Percentiles rank a stretch among this genome's conserved stretches.
These are phyloP conservation scores for Spiraea crenata DNA, from an alignment of 331 rosid species.

Conservation along the genomic window DNA sequence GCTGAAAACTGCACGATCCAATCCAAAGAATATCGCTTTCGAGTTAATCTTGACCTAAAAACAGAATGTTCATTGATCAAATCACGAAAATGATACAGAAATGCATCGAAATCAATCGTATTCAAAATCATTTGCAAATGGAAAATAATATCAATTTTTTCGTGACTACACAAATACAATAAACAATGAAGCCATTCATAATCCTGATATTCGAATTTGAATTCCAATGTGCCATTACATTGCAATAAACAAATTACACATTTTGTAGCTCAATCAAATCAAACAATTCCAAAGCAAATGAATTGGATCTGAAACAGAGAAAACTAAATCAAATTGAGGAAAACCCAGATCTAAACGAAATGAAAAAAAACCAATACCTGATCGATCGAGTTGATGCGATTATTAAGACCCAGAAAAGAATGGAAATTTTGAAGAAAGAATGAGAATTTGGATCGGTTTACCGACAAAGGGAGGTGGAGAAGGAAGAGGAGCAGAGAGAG, in stretches of 20 bases:
- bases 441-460: constrained; percentile 5
- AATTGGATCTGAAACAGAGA: constrained; percentile 29
- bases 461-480: constrained; percentile 7
- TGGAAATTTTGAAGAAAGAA: background rate
- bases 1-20: constrained; percentile 30
- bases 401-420: constrained; percentile 5
- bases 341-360: constrained; percentile 43
- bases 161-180: background rate
- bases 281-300: background rate
- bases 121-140: constrained; percentile 5
- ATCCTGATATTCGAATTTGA: background rate
- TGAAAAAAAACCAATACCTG: constrained; percentile 15
- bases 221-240: background rate
- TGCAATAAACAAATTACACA: background rate
- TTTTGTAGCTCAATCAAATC: background rate
- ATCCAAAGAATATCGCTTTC: constrained; percentile 11
- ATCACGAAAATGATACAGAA: background rate
- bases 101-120: background rate
- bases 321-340: background rate
- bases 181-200: background rate
- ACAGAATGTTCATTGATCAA: background rate
- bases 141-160: background rate
- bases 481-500: constrained; percentile 12
- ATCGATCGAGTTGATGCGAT: constrained; percentile 38
- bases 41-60: background rate